Conservation (phyloP, 2,329 filamentous ascomycete species). For the Juglanconis juglandina region DNA sequence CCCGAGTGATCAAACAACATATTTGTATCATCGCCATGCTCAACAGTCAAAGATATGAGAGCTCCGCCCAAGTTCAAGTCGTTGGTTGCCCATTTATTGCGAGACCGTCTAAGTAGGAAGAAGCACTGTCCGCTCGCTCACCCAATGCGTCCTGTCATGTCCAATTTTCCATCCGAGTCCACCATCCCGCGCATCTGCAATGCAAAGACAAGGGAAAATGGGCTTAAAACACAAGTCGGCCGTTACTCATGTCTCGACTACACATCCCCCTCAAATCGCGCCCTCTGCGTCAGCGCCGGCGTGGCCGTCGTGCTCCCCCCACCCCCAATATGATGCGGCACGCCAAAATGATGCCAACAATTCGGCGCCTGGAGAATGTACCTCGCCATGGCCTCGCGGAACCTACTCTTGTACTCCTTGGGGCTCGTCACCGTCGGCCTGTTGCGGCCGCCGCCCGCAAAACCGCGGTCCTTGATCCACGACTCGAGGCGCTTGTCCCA, state of each 20-base stretch:
- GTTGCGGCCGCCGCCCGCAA: conserved; percentile 71
- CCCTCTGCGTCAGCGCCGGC: conserved; percentile 1
- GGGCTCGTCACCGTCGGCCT: conserved; percentile 94
- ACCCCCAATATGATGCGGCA: conserved; percentile 23
- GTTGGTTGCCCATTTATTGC: neutral
- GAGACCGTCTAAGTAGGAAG: neutral
- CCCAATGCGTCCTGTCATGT: neutral
- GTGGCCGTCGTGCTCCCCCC: neutral
- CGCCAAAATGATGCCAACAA: conserved; percentile 68
- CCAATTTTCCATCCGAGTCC: neutral
- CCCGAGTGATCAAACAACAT: neutral
- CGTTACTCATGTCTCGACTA: neutral
- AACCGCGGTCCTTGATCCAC: conserved; percentile 97
- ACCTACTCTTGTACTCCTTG: conserved; percentile 94
- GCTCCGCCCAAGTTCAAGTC: neutral
- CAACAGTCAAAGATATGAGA: neutral
- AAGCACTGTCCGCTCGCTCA: neutral
- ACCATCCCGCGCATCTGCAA: neutral
- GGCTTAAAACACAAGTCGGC: neutral
- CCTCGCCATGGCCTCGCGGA: conserved; percentile 90
- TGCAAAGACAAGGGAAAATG: neutral
- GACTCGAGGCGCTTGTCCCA: conserved; percentile 99
- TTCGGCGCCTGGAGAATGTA: conserved; percentile 74
- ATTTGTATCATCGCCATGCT: neutral
- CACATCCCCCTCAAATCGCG: neutral